Evolutionary conservation across 192 early-diverging fungal species (phyloP).

Genomic region (Coemansia sp.): DNA sequence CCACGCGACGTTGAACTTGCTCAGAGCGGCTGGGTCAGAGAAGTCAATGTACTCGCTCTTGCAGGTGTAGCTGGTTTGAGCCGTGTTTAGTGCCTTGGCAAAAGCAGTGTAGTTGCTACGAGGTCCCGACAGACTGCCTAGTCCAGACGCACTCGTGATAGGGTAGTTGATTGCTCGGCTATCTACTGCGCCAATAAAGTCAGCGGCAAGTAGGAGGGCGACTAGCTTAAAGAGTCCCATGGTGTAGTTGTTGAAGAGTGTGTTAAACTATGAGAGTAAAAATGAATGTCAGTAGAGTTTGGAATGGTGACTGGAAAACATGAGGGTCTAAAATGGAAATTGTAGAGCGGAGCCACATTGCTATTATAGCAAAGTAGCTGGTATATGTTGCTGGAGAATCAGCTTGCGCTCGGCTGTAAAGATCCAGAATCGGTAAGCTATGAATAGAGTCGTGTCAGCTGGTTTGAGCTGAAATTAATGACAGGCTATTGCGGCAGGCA

Average conservation of each 20-base stretch:
- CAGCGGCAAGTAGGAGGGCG: background rate
- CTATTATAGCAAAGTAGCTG: background rate
- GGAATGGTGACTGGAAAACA: background rate
- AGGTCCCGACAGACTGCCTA: background rate
- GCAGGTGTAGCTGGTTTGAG: constrained; percentile 23
- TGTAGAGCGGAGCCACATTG: background rate
- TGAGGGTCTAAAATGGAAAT: background rate
- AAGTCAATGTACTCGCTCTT: constrained; percentile 33
- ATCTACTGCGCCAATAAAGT: background rate
- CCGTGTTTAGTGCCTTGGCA: constrained; percentile 1
- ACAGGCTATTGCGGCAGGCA: too few relatives aligned
- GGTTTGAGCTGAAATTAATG: background rate
- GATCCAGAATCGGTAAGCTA: background rate
- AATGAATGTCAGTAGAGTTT: background rate
- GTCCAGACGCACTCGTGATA: background rate
- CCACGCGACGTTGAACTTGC: constrained; percentile 47
- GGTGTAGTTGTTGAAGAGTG: background rate
- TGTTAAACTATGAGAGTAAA: background rate
- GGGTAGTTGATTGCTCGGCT: background rate
- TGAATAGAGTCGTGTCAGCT: constrained; percentile 7
- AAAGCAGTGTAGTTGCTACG: background rate
- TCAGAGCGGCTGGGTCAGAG: constrained; percentile 29
- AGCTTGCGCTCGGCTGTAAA: background rate
- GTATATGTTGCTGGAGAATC: background rate
- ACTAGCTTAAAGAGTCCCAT: background rate